These are phyloP conservation scores for Gossypium armourianum DNA, from an alignment of 441 rosid species.

Conservation along the genomic window DNA sequence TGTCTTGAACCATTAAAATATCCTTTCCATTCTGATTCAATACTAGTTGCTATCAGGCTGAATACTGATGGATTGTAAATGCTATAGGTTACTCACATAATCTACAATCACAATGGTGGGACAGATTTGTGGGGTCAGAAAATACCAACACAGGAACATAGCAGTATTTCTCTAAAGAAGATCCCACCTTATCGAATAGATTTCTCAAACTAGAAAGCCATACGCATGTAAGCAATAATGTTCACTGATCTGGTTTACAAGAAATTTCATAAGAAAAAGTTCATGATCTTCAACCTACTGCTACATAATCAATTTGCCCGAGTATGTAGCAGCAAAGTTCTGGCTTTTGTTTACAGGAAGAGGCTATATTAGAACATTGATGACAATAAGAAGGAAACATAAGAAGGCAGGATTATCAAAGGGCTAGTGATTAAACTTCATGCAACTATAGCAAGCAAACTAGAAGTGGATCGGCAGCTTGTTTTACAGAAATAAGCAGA, in stretches of 20 bases:
- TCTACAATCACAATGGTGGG: not conserved
- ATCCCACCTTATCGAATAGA: not conserved
- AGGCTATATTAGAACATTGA: not conserved
- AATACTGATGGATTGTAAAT: not conserved
- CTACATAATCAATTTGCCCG: not conserved
- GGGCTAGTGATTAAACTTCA: not conserved
- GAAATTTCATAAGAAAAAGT: not conserved
- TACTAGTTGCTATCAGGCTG: not conserved
- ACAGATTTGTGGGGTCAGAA: not conserved
- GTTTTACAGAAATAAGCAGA: not conserved
- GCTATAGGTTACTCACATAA: not conserved
- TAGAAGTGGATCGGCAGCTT: not conserved
- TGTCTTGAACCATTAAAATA: conserved; percentile 4
- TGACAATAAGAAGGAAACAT: not conserved
- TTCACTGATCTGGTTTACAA: not conserved
- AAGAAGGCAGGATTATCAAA: not conserved
- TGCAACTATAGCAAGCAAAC: not conserved
- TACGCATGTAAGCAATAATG: not conserved
- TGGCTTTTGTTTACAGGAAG: not conserved
- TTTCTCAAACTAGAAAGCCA: not conserved
- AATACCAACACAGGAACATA: not conserved
- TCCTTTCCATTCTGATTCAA: not conserved
- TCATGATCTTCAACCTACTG: not conserved
- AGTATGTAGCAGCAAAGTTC: conserved; percentile 2
- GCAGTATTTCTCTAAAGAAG: conserved; percentile 1